Conservation (phyloP, 2,329 filamentous ascomycete species). For the Xenoacremonium recifei region DNA sequence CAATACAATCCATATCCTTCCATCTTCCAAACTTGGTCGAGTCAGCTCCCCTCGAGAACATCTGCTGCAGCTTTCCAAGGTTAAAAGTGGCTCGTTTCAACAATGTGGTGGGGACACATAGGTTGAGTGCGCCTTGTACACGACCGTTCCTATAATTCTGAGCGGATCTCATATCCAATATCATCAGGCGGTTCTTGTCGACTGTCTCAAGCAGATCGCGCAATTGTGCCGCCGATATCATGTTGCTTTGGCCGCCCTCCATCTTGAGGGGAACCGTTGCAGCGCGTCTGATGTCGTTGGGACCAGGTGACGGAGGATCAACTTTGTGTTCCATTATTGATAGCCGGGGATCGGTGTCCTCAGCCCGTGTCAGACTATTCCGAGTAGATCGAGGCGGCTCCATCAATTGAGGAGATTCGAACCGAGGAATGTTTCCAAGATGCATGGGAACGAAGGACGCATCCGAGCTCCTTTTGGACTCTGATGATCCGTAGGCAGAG, state of each 20-base stretch:
- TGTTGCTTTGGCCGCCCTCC: slow-evolving; percentile 44
- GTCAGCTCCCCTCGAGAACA: slow-evolving; percentile 72
- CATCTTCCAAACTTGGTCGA: slow-evolving; percentile 74
- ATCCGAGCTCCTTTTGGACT: slow-evolving; percentile 53
- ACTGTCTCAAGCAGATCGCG: slow-evolving; percentile 52
- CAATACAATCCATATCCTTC: slow-evolving; percentile 70
- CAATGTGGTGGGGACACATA: slow-evolving; percentile 93
- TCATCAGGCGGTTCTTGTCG: slow-evolving; percentile 49
- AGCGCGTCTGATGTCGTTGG: slow-evolving; percentile 31
- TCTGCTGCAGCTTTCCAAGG: slow-evolving; percentile 81
- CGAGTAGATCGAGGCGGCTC: slow-evolving; percentile 19
- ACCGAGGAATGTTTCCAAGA: slow-evolving; percentile 41
- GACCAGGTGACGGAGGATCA: slow-evolving; percentile 36
- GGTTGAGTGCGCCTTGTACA: slow-evolving; percentile 78
- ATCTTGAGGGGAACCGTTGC: slow-evolving; percentile 53
- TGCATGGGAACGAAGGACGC: slow-evolving; percentile 42
- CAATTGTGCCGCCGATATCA: slow-evolving; percentile 56
- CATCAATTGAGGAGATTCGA: slow-evolving; percentile 37
- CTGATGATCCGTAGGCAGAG: slow-evolving; percentile 53
- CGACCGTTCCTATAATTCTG: slow-evolving; percentile 76
- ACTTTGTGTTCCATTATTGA: slow-evolving; percentile 50
- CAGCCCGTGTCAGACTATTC: slow-evolving; percentile 38
- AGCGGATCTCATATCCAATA: slow-evolving; percentile 84
- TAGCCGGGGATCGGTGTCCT: slow-evolving; percentile 53
- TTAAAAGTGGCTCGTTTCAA: slow-evolving; percentile 90